Evolutionary conservation across 805 yeast genomes (phyloP).

Genomic region (Brettanomyces anomalus): DNA sequence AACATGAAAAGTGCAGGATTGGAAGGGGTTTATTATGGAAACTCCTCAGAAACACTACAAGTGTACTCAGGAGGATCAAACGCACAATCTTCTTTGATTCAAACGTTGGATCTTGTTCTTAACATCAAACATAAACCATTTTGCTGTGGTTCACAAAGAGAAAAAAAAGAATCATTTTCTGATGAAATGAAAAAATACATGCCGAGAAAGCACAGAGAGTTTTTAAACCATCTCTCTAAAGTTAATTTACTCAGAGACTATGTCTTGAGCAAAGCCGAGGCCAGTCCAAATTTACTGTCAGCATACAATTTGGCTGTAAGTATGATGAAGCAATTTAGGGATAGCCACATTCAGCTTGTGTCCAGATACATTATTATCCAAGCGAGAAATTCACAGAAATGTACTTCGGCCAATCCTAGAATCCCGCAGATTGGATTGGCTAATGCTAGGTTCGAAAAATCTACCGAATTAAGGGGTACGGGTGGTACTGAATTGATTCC

Average conservation of each 20-base stretch:
- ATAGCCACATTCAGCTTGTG: slow-evolving; percentile 88
- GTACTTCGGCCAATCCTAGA: slow-evolving; percentile 39
- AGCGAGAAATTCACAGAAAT: slow-evolving; percentile 45
- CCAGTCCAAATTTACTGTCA: slow-evolving; percentile 48
- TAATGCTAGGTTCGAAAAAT: slow-evolving; percentile 28
- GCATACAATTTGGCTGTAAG: slow-evolving; percentile 87
- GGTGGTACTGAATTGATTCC: slow-evolving; percentile 93
- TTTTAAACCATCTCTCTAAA: slow-evolving; percentile 50
- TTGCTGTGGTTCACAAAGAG: slow-evolving; percentile 52
- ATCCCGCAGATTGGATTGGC: slow-evolving; percentile 64
- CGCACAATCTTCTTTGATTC: slow-evolving; percentile 87
- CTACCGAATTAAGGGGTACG: slow-evolving; percentile 65
- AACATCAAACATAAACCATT: slow-evolving; percentile 55
- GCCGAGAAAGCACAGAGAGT: slow-evolving; percentile 82
- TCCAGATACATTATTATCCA: slow-evolving; percentile 79
- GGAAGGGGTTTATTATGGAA: slow-evolving; percentile 72
- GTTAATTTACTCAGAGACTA: slow-evolving; percentile 56
- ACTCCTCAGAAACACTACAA: slow-evolving; percentile 40
- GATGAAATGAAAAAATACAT: slow-evolving; percentile 79
- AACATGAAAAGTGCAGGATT: slow-evolving; percentile 85
- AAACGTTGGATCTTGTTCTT: slow-evolving; percentile 70
- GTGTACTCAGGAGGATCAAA: slow-evolving; percentile 83
- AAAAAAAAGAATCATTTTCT: slow-evolving; percentile 41
- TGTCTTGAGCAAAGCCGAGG: slow-evolving; percentile 35
- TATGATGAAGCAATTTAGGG: slow-evolving; percentile 80